Conservation (phyloP, 768 basidiomycete genomes). For the Termitomyces sp. region DNA sequence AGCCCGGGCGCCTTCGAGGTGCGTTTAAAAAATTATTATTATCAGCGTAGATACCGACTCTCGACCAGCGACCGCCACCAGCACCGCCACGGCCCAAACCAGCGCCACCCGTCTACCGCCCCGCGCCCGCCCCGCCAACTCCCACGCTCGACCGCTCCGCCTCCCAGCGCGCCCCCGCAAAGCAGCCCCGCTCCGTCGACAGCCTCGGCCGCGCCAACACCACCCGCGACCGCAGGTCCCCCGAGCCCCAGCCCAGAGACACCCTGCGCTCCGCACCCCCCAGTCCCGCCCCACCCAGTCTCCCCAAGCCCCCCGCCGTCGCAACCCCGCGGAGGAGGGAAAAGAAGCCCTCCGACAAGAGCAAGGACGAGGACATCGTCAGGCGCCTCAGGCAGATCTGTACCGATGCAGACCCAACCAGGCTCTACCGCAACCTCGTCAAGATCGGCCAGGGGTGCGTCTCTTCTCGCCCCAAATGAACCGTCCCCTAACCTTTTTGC, state of each 20-base stretch:
- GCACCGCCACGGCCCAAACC: slow-evolving; percentile 45
- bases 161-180: slow-evolving; percentile 73
- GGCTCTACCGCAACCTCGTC: slow-evolving; percentile 85
- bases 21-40: too few relatives aligned
- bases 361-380: slow-evolving; percentile 85
- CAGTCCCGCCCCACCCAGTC: slow-evolving; percentile 61
- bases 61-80: slow-evolving; percentile 42
- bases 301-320: slow-evolving; percentile 68
- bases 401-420: slow-evolving; percentile 95
- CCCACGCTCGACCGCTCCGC: slow-evolving; percentile 84
- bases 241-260: slow-evolving; percentile 35
- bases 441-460: slow-evolving; percentile 98
- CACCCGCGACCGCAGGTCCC: slow-evolving; percentile 58
- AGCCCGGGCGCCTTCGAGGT: slow-evolving; percentile 26
- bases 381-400: slow-evolving; percentile 91
- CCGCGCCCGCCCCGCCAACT: slow-evolving; percentile 73
- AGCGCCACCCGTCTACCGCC: slow-evolving; percentile 61
- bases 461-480: slow-evolving; percentile 5
- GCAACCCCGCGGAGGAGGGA: slow-evolving; percentile 84
- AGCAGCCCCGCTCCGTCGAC: slow-evolving; percentile 43
- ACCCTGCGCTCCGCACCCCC: slow-evolving; percentile 35
- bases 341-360: slow-evolving; percentile 76
- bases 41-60: too few relatives aligned
- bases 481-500: slow-evolving; percentile 1
- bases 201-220: slow-evolving; percentile 65